Percentiles rank a stretch among this genome's conserved stretches.
phyloP scores from a whole-genome alignment of 2,329 filamentous ascomycete species.

The Emericellopsis cladophorae region DNA sequence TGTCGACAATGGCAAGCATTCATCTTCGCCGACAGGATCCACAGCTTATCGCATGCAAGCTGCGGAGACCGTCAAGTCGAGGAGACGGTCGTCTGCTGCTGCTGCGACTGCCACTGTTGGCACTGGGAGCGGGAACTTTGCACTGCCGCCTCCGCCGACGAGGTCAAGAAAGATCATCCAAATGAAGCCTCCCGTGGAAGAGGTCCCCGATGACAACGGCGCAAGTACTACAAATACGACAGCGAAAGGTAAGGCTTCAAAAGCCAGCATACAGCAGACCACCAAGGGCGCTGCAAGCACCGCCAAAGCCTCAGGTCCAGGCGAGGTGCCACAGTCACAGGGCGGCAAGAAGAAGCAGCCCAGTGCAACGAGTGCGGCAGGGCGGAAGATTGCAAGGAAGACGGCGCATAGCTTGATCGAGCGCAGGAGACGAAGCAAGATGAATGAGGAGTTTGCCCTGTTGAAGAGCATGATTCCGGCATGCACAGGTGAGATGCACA shows the following conservation, averaged over 20 bases:
- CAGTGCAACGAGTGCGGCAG: conserved; percentile 65
- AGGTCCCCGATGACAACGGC: conserved; percentile 1
- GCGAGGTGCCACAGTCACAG: conserved; percentile 4
- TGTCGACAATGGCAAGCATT: conserved; percentile 5
- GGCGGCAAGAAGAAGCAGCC: conserved; percentile 63
- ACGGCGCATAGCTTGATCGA: conserved; percentile 95
- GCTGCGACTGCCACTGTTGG: conserved; percentile 6
- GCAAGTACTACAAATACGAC: background rate
- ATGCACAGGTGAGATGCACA: conserved; percentile 96
- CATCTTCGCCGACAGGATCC: conserved; percentile 7
- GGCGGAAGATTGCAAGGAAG: conserved; percentile 90
- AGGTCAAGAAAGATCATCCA: conserved; percentile 93
- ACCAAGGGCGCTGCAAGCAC: conserved; percentile 8
- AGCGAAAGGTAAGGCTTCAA: conserved; percentile 4
- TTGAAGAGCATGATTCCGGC: conserved; percentile 93
- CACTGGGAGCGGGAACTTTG: conserved; percentile 51
- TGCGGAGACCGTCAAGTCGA: conserved; percentile 38
- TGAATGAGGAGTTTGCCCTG: conserved; percentile 96
- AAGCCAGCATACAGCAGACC: background rate
- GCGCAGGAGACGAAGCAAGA: conserved; percentile 78
- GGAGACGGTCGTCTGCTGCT: conserved; percentile 35
- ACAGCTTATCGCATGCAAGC: conserved; percentile 31
- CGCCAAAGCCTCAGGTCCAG: conserved; percentile 2
- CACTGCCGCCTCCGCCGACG: conserved; percentile 83
- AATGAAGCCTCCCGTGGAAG: conserved; percentile 60